A percentile compares a stretch with the other conserved stretches of the same genome.
These are phyloP conservation scores for Diaporthe capsici DNA, from an alignment of 2,329 filamentous ascomycete genomes.

Conservation along the genomic window DNA sequence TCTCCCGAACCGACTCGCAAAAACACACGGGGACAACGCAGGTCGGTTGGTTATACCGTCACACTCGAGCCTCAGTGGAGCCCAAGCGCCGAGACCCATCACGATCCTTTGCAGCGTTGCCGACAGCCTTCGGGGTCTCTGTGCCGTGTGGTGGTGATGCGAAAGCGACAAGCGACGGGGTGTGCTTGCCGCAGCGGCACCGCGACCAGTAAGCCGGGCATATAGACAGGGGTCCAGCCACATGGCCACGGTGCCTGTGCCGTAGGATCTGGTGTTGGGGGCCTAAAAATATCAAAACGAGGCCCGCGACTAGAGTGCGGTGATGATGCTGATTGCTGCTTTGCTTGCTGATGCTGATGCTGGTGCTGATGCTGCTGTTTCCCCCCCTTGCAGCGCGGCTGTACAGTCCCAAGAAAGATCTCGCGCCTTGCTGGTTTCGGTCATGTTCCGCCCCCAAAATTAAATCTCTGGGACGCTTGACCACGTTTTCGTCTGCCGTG, in stretches of 20 bases:
- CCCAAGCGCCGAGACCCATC: neutral
- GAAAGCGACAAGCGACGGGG: neutral
- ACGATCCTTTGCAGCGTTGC: constrained; percentile 20
- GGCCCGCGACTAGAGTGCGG: constrained; percentile 4
- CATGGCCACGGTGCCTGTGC: constrained; percentile 33
- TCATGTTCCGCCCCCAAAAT: constrained; percentile 20
- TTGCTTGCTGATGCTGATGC: constrained; percentile 20
- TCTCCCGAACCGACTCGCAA: neutral
- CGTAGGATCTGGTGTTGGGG: constrained; percentile 34
- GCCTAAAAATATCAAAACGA: constrained; percentile 37
- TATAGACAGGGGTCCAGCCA: constrained; percentile 31
- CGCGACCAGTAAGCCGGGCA: constrained; percentile 33
- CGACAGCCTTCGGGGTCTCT: constrained; percentile 22
- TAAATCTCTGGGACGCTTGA: constrained; percentile 14
- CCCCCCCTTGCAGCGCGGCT: constrained; percentile 33
- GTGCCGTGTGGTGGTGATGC: constrained; percentile 8
- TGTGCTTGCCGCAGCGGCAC: constrained; percentile 23
- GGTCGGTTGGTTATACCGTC: constrained; percentile 10
- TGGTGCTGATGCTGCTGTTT: constrained; percentile 27
- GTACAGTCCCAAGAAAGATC: constrained; percentile 14
- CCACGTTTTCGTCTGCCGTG: constrained; percentile 35
- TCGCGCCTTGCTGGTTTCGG: constrained; percentile 31
- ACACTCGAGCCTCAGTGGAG: constrained; percentile 19
- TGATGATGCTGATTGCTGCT: constrained; percentile 9
- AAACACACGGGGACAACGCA: neutral